Percentiles rank a stretch among this genome's conserved stretches.
Evolutionary conservation across 148 eudicot species (phyloP).

Genomic region (Silene conica): DNA sequence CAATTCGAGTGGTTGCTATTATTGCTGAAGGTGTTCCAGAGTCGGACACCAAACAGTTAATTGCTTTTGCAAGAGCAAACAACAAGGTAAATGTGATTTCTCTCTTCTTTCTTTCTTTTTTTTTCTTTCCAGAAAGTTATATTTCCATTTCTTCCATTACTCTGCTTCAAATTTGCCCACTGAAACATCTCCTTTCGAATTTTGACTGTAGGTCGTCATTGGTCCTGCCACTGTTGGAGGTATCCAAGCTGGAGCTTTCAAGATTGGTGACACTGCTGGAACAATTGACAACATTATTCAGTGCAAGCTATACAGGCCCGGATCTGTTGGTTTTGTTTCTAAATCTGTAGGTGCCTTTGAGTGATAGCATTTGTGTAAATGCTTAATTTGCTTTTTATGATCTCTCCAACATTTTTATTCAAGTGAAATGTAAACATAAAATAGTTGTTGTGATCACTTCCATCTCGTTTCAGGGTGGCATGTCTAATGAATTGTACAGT

Average conservation of each 20-base stretch:
- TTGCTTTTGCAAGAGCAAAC: constrained; percentile 83
- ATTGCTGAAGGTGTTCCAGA: constrained; percentile 99
- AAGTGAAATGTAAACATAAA: neutral
- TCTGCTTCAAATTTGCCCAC: neutral
- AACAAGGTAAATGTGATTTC: constrained; percentile 61
- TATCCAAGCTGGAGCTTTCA: constrained; percentile 98
- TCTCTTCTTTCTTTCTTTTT: neutral
- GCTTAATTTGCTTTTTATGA: neutral
- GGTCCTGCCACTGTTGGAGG: constrained; percentile 99
- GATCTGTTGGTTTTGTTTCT: constrained; percentile 98
- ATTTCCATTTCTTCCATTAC: neutral
- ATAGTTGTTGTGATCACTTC: neutral
- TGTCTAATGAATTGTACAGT: constrained; percentile 94
- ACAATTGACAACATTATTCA: constrained; percentile 91
- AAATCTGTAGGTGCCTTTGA: constrained; percentile 68
- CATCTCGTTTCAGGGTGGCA: constrained; percentile 74
- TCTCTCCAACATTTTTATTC: neutral
- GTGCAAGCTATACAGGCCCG: constrained; percentile 95
- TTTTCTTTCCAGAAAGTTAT: neutral
- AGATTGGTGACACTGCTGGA: constrained; percentile 98
- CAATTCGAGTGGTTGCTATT: constrained; percentile 86
- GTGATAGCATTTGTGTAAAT: neutral
- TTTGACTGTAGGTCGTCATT: constrained; percentile 64
- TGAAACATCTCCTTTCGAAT: constrained; percentile 3
- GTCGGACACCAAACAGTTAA: constrained; percentile 88